Evolutionary conservation across 305 asterid genomes (phyloP), one percentile per base, ranked within the genome.

Genomic region (Solanum hybrid): DNA sequence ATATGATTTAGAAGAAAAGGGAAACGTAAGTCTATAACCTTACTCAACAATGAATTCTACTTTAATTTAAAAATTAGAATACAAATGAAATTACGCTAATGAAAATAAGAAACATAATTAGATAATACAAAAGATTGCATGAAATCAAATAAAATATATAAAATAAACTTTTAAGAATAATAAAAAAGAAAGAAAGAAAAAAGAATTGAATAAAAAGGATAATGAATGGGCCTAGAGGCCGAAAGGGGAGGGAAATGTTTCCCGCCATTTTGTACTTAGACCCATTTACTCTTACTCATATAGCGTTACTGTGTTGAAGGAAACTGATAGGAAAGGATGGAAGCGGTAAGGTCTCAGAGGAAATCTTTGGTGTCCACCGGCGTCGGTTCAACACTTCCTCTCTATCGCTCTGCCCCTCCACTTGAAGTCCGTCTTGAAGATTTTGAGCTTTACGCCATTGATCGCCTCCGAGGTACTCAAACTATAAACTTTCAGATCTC

Each of bases 391-490:
- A 90, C 93, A 34, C 89, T 95, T 39, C 97, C 95, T 51, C 93
- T 97, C 90, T 97, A 97, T 95, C 97, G 97, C 36, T 92, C 97
- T 76, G 95, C 98, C n/a, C 99, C 99, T 92, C 94, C 92, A 22
- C 97, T 97, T 38, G 98, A 97, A 91, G 98, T 97, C 80, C 92
- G 99, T 79, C 96, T 95, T 86, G 98, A 97, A 92, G 99, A 97
- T 86, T 97, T 97, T 89, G 99, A 97, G 96, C 94, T 94, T 82
- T 97, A 91, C 89, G 98, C 99, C 87, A 83, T 97, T 83, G 94
- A 97, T 89, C 97, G 98, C 87, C 97, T 97, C 26, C 95, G 97
- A 95, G 99, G 99, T 96, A 65, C 27, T 22, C 29, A 26, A 15
- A 15, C 12, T 15, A 57, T 57, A 57, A 57, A 17, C 24, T 57